These are phyloP conservation scores for Nannochloropsis oceanica DNA, from an alignment of 108 stramenopile genomes.

Conservation along the genomic window DNA sequence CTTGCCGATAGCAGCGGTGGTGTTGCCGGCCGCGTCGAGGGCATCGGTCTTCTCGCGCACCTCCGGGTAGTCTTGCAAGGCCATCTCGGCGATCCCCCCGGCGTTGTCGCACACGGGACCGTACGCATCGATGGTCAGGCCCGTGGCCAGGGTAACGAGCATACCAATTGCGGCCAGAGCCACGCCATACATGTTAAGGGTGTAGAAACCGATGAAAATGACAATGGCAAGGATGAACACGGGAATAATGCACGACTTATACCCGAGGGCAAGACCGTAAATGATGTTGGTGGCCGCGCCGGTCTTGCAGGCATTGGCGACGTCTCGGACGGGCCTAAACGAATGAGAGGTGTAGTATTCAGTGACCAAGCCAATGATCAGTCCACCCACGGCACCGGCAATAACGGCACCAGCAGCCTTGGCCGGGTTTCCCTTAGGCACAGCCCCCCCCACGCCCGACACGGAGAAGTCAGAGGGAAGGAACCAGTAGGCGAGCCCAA, in stretches of 20 bases:
- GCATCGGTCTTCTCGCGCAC: slow-evolving; percentile 97
- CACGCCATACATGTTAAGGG: slow-evolving; percentile 85
- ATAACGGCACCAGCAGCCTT: slow-evolving; percentile 53
- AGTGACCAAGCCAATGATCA: slow-evolving; percentile 88
- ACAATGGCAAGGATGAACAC: slow-evolving; percentile 80
- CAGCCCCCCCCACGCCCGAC: slow-evolving; percentile 22
- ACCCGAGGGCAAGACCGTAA: slow-evolving; percentile 92
- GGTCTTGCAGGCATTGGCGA: slow-evolving; percentile 83
- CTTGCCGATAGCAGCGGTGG: slow-evolving; percentile 98
- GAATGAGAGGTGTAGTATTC: slow-evolving; percentile 98
- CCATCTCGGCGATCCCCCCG: slow-evolving; percentile 99
- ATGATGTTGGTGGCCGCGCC: slow-evolving; percentile 98
- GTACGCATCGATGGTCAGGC: slow-evolving; percentile 96
- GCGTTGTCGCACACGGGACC: slow-evolving; percentile 98
- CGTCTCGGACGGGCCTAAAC: slow-evolving; percentile 77
- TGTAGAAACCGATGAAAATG: slow-evolving; percentile 70
- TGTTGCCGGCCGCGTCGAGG: slow-evolving; percentile 96
- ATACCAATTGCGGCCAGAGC: slow-evolving; percentile 93
- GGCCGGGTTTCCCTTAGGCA: slow-evolving; percentile 43
- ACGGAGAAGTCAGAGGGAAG: slow-evolving; percentile 48
- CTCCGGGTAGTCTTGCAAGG: slow-evolving; percentile 54
- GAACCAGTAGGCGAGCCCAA: slow-evolving; percentile 55
- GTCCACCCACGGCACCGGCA: slow-evolving; percentile 83
- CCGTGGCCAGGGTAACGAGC: slow-evolving; percentile 93
- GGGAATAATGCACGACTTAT: slow-evolving; percentile 93